These are phyloP conservation scores for Phoenix dactylifera DNA, from an alignment of 176 grass and related monocot genomes.

Conservation along the genomic window DNA sequence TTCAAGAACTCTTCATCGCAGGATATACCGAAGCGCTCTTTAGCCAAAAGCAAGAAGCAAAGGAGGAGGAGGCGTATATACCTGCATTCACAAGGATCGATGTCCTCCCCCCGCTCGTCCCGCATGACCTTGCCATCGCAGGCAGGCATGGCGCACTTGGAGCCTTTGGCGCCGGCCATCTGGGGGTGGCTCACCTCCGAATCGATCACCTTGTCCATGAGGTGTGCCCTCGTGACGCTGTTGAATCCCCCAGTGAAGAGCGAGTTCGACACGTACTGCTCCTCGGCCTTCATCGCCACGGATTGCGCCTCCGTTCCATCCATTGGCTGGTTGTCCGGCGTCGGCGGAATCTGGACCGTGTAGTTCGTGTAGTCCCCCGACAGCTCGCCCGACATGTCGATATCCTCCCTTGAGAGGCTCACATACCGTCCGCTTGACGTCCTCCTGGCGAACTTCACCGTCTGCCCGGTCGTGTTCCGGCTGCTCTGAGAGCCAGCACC, in stretches of 20 bases:
- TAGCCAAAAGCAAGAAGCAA: no score
- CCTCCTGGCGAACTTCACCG: conserved; percentile 78
- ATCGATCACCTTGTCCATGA: conserved; percentile 94
- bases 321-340: conserved; percentile 98
- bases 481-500: conserved; percentile 11
- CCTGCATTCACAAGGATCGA: conserved; percentile 86
- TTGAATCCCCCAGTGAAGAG: conserved; percentile 95
- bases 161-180: conserved; percentile 62
- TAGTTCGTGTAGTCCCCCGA: conserved; percentile 82
- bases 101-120: conserved; percentile 58
- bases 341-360: conserved; percentile 91
- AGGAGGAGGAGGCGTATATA: not conserved
- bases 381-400: conserved; percentile 67
- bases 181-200: conserved; percentile 67
- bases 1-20: no score
- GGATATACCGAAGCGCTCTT: no score
- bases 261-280: conserved; percentile 87
- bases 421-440: conserved; percentile 79
- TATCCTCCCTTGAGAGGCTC: conserved; percentile 75
- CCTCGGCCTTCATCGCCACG: conserved; percentile 82
- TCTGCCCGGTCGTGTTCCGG: conserved; percentile 24
- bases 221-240: conserved; percentile 85
- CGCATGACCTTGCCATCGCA: conserved; percentile 88
- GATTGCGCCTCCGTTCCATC: conserved; percentile 26
- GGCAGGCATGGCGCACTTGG: conserved; percentile 69